Percentiles rank a stretch among this genome's conserved stretches.
phyloP scores from a whole-genome alignment of 2,329 filamentous ascomycete genomes.

The Diaporthe sp. region DNA sequence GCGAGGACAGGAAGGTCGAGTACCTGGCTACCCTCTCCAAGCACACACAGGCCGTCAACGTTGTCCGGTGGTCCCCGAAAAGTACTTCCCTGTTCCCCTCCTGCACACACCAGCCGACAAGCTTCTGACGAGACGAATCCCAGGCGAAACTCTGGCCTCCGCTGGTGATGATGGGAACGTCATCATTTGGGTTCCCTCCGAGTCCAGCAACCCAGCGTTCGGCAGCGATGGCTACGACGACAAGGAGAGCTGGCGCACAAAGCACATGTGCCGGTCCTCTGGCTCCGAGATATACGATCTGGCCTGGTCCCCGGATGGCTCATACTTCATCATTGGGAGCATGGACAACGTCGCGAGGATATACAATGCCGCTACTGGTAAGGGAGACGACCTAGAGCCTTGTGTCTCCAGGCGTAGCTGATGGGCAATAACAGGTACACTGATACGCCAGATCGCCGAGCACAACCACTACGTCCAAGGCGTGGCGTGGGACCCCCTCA shows the following conservation, averaged over 20 bases:
- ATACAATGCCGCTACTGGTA: conserved; percentile 93
- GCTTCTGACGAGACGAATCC: conserved; percentile 18
- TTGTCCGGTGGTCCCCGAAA: conserved; percentile 94
- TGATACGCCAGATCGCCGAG: conserved; percentile 94
- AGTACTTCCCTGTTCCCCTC: conserved; percentile 65
- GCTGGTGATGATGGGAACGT: conserved; percentile 98
- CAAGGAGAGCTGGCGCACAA: conserved; percentile 96
- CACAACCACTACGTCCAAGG: conserved; percentile 99
- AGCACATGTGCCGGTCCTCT: conserved; percentile 96
- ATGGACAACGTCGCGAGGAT: conserved; percentile 99
- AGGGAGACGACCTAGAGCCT: neutral
- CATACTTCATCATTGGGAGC: conserved; percentile 97
- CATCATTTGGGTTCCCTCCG: conserved; percentile 93
- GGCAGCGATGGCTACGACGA: conserved; percentile 91
- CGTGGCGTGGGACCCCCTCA: conserved; percentile 97
- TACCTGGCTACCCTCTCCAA: conserved; percentile 93
- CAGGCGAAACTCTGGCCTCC: conserved; percentile 92
- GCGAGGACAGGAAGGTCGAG: conserved; percentile 88
- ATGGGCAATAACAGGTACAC: conserved; percentile 55
- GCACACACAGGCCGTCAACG: conserved; percentile 97
- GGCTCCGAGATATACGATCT: conserved; percentile 98
- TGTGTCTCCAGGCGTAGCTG: neutral
- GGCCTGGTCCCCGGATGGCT: conserved; percentile 97
- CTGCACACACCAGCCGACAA: conserved; percentile 10
- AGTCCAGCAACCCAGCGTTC: conserved; percentile 76